phyloP scores from a whole-genome alignment of 192 early-diverging fungal species.

The Coemansia sp. region DNA sequence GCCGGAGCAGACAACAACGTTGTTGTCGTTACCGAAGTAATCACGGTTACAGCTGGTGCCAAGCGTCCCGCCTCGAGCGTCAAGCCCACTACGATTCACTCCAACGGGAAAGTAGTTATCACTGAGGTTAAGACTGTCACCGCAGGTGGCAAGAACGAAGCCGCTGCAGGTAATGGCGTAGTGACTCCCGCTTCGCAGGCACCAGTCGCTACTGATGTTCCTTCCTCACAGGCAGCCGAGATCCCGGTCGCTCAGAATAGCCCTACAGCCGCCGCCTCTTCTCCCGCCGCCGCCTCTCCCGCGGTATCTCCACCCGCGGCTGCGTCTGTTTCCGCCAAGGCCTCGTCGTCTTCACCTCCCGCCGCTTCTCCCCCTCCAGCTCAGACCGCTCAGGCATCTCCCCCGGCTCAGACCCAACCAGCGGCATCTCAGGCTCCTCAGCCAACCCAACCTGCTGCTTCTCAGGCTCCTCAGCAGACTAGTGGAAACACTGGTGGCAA shows the following conservation, averaged over 20 bases:
- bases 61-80: background rate
- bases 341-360: background rate
- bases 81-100: background rate
- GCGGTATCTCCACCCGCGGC: background rate
- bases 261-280: background rate
- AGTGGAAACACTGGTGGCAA: conserved; percentile 1
- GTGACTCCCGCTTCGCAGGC: background rate
- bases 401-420: background rate
- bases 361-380: background rate
- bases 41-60: background rate
- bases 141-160: background rate
- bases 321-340: background rate
- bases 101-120: conserved; percentile 17
- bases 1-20: background rate
- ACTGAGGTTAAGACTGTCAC: conserved; percentile 38
- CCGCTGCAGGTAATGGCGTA: background rate
- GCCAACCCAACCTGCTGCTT: background rate
- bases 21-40: background rate
- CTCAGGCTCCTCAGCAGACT: conserved; percentile 7
- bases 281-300: background rate
- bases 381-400: background rate
- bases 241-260: background rate
- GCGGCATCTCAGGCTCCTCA: conserved; percentile 1
- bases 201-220: background rate
- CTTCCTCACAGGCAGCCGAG: background rate